Base-by-base conservation (phyloP, 2,329 filamentous ascomycete species). In the Ascosphaera apis region DNA sequence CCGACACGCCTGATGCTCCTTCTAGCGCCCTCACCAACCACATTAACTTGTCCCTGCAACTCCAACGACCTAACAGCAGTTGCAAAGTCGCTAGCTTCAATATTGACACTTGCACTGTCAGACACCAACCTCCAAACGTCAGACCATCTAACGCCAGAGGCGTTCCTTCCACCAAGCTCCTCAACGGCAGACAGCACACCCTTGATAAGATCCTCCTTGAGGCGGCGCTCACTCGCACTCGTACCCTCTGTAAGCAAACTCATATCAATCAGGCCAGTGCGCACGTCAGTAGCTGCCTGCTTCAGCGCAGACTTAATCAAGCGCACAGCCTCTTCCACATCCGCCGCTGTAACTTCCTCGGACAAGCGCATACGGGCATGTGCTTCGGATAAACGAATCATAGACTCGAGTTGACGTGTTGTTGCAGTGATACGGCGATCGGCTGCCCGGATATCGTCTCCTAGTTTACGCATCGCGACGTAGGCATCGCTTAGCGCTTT, bases 361-460 rank as follows among this genome's bases (percentile, higher is more conserved):
- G 77, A 71, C 3, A 98, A 69, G 3, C 88, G 78, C 91, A 98
- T 98, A 57, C 93, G 93, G 35, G 88, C 91, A 56, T 98, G 91
- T 0, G 84, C 88, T 61, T 98, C 88, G 1, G 84, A 63, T 2
- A 98, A 76, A 41, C 88, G 86, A 51, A 98, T 95, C 91, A 98
- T 98, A 33, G 78, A 88, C 59, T 98, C 91, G 4, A 98, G 67
- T 57, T 98, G 88, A 51, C 88, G 72, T 0, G 91, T 98, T 2
- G 88, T 98, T 30, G 88, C 88, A 0, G 88, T 98, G 59, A 98
- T 98, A 45, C 88, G 81, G 55, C 91, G 86, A 56, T 98, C 91
- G 2, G 80, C 71, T 2, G 83, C 69, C 34, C 86, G 81, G 25
- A 86, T 76, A 47, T 84, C 78, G 45, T 83, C 76, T 33, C 88